These are phyloP conservation scores for Periglandula ipomoeae DNA, from an alignment of 2,329 filamentous ascomycete species.

Conservation along the genomic window DNA sequence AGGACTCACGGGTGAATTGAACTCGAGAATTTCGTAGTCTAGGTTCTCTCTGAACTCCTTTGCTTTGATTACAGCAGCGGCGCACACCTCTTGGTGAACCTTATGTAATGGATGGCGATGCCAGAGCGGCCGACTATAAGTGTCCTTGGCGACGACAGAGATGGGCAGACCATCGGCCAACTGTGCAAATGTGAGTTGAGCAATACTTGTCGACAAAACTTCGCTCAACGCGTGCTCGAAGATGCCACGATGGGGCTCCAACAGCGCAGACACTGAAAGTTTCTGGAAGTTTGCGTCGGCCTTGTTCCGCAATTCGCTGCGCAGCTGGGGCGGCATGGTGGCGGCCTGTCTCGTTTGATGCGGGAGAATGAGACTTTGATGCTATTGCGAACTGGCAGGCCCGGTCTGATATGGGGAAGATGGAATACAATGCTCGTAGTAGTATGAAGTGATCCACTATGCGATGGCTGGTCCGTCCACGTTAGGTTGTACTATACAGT, in stretches of 20 bases:
- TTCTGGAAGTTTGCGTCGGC: no score
- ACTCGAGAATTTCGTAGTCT: neutral
- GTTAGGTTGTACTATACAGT: no score
- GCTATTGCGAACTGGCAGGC: no score
- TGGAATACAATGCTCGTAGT: no score
- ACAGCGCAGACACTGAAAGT: neutral
- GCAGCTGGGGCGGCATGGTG: no score
- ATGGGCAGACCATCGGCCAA: constrained; percentile 16
- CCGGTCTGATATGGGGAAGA: no score
- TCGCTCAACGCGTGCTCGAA: constrained; percentile 9
- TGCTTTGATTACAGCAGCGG: constrained; percentile 10
- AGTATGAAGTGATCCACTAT: no score
- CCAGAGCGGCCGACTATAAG: neutral
- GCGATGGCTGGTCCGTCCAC: no score
- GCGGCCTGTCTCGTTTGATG: no score
- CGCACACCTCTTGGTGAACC: constrained; percentile 13
- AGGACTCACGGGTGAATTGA: constrained; percentile 11
- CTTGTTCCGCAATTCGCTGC: no score
- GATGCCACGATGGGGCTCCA: constrained; percentile 1
- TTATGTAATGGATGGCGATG: constrained; percentile 12
- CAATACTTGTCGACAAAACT: constrained; percentile 8
- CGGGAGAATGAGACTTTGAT: no score
- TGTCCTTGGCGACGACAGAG: neutral
- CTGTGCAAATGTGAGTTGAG: constrained; percentile 14
- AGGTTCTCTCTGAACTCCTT: constrained; percentile 9